Evolutionary conservation across 768 basidiomycete genomes (phyloP).

Genomic region (Boletus speciosus): DNA sequence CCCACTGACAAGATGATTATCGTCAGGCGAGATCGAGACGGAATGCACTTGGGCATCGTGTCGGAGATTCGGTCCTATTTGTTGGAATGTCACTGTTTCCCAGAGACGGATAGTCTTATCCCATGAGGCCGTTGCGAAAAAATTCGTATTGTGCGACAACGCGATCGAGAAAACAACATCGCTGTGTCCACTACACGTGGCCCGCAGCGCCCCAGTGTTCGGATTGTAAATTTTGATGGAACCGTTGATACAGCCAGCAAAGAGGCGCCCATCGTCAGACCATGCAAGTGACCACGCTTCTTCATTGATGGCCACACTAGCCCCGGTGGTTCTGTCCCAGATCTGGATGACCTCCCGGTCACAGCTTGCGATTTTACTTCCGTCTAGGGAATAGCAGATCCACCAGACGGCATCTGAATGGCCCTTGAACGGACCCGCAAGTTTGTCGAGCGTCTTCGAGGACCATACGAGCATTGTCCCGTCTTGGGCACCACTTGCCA

Average conservation of each 20-base stretch:
- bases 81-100: conserved; percentile 18
- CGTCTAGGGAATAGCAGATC: conserved; percentile 19
- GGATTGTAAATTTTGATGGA: conserved; percentile 12
- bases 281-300: conserved; percentile 23
- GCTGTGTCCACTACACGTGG: conserved; percentile 11
- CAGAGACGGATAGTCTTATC: conserved; percentile 30
- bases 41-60: conserved; percentile 9
- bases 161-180: conserved; percentile 20
- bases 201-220: background rate
- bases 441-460: background rate
- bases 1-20: conserved; percentile 15
- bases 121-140: conserved; percentile 27
- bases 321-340: conserved; percentile 12
- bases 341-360: conserved; percentile 17
- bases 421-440: conserved; percentile 6
- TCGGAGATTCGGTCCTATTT: conserved; percentile 14
- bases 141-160: conserved; percentile 15
- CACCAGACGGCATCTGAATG: conserved; percentile 16
- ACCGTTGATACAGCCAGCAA: conserved; percentile 19
- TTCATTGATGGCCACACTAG: background rate
- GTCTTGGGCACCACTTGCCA: conserved; percentile 18
- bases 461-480: conserved; percentile 20
- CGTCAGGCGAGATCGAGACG: conserved; percentile 17
- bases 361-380: conserved; percentile 17
- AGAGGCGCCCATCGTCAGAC: conserved; percentile 13